Conservation (phyloP, 2,329 filamentous ascomycete genomes). For the Onygena corvina region DNA sequence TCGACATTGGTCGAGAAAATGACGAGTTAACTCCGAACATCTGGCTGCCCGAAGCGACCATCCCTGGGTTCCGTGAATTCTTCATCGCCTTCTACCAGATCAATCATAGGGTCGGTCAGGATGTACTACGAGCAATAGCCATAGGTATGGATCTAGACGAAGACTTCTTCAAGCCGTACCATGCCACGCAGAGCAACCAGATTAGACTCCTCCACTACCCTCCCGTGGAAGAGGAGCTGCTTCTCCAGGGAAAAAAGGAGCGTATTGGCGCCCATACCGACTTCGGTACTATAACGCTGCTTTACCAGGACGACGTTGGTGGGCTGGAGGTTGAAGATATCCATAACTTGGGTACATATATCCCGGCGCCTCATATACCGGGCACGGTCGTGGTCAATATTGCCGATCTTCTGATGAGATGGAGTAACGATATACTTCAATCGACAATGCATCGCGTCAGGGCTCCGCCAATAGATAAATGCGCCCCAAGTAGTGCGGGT, state of each 20-base stretch:
- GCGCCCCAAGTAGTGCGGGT: slow-evolving; percentile 20
- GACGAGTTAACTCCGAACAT: slow-evolving; percentile 35
- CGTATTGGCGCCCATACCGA: slow-evolving; percentile 45
- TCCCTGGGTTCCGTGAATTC: slow-evolving; percentile 39
- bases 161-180: slow-evolving; percentile 36
- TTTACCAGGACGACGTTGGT: slow-evolving; percentile 44
- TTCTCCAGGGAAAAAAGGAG: slow-evolving; percentile 35
- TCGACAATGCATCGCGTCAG: slow-evolving; percentile 45
- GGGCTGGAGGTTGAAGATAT: slow-evolving; percentile 42
- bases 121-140: slow-evolving; percentile 38
- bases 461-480: slow-evolving; percentile 26
- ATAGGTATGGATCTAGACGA: slow-evolving; percentile 39
- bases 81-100: slow-evolving; percentile 41
- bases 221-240: slow-evolving; percentile 33
- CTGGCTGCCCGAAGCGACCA: slow-evolving; percentile 36
- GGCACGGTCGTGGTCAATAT: slow-evolving; percentile 40
- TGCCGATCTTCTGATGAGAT: slow-evolving; percentile 40
- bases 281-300: slow-evolving; percentile 42
- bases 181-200: slow-evolving; percentile 47
- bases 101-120: slow-evolving; percentile 33
- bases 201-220: slow-evolving; percentile 51
- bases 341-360: slow-evolving; percentile 27
- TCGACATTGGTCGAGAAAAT: slow-evolving; percentile 9
- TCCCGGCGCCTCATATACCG: slow-evolving; percentile 31
- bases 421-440: slow-evolving; percentile 41